Evolutionary conservation across 768 basidiomycete genomes (phyloP).

Genomic region (Coprinopsis strossmayeri): DNA sequence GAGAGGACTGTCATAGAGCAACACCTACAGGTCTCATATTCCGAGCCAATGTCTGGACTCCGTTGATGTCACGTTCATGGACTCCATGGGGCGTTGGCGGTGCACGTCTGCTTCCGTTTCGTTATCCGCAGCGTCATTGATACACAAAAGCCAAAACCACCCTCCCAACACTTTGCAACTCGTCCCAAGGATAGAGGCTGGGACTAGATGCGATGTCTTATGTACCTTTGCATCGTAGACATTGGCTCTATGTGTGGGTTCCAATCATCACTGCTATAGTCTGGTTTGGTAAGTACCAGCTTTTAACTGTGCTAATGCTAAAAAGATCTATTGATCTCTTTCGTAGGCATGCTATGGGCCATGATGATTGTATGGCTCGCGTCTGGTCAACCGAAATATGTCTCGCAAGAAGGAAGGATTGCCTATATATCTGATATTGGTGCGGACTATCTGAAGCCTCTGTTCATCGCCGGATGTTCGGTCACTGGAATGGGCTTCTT

Average conservation of each 20-base stretch:
- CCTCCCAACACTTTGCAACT: too few species aligned
- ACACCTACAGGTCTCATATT: too few species aligned
- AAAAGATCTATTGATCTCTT: background rate
- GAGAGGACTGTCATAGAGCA: too few species aligned
- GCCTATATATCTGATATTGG: slow-evolving; percentile 78
- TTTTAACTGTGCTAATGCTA: background rate
- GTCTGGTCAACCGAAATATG: slow-evolving; percentile 53
- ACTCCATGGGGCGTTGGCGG: too few species aligned
- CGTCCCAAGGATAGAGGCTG: too few species aligned
- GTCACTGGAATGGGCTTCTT: slow-evolving; percentile 61
- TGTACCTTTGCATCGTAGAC: slow-evolving; percentile 18
- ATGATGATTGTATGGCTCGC: slow-evolving; percentile 71
- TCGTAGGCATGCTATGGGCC: slow-evolving; percentile 49
- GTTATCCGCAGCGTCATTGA: too few species aligned
- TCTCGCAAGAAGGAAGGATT: slow-evolving; percentile 47
- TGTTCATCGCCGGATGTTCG: slow-evolving; percentile 61
- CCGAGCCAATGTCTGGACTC: too few species aligned
- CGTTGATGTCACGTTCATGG: too few species aligned
- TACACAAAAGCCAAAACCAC: too few species aligned
- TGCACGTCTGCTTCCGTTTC: too few species aligned
- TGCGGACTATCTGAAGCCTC: slow-evolving; percentile 67
- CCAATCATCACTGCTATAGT: slow-evolving; percentile 53
- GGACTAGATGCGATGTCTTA: background rate
- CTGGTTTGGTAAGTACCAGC: slow-evolving; percentile 50
- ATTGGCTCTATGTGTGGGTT: slow-evolving; percentile 62